Percentiles rank a stretch among this genome's conserved stretches.
Evolutionary conservation across 1,139 yeast species (phyloP).

Genomic region (Debaryomyces singareniensis): DNA sequence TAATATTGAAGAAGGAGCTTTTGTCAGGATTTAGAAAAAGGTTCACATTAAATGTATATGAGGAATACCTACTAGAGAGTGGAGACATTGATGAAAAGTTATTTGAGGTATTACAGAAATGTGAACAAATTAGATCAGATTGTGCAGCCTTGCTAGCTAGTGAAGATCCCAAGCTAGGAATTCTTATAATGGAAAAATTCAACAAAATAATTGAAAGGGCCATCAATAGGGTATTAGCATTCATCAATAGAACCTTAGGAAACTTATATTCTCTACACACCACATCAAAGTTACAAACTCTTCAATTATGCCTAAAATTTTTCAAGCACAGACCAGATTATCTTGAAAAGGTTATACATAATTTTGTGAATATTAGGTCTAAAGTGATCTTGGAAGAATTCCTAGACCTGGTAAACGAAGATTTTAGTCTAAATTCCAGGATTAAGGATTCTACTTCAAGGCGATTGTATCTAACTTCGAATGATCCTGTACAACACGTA

Average conservation of each 20-base stretch:
- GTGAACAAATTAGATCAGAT: conserved; percentile 57
- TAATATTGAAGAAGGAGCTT: conserved; percentile 48
- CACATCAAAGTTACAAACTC: conserved; percentile 18
- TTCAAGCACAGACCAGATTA: conserved; percentile 38
- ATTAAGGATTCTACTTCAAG: conserved; percentile 14
- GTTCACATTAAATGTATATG: conserved; percentile 68
- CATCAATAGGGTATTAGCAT: conserved; percentile 39
- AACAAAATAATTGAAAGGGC: conserved; percentile 47
- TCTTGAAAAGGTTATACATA: conserved; percentile 42
- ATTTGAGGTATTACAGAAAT: conserved; percentile 53
- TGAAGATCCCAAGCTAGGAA: conserved; percentile 68
- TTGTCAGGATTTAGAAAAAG: conserved; percentile 54
- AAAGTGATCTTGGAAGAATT: conserved; percentile 55
- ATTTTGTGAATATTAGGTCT: conserved; percentile 51
- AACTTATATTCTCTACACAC: conserved; percentile 30
- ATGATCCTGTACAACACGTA: conserved; percentile 75
- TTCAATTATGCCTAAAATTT: conserved; percentile 29
- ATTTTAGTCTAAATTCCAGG: conserved; percentile 5
- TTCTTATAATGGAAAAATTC: conserved; percentile 59
- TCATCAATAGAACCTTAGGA: conserved; percentile 29
- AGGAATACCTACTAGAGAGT: conserved; percentile 48
- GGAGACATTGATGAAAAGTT: conserved; percentile 50
- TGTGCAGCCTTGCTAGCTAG: conserved; percentile 64
- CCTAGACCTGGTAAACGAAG: conserved; percentile 41
- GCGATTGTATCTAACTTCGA: conserved; percentile 62